Evolutionary conservation across 1,284 basidiomycete species (phyloP).

Genomic region (Ceratobasidium sp.): DNA sequence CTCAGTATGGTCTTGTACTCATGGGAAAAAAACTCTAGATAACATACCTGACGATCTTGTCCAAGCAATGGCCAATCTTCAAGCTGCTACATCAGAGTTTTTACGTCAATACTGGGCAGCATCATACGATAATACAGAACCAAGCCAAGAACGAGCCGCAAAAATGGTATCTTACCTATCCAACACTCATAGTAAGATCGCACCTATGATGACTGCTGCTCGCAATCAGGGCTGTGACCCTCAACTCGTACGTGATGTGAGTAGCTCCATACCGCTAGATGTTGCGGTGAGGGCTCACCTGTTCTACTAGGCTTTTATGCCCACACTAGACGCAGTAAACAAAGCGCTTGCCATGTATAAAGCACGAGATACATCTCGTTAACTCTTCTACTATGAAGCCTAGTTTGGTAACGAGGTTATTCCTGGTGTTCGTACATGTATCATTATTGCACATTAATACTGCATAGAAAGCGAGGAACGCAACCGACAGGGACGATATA

Average conservation of each 20-base stretch:
- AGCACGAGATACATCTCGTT: conserved; percentile 46
- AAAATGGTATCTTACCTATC: conserved; percentile 87
- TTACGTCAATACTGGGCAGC: conserved; percentile 95
- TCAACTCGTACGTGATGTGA: conserved; percentile 70
- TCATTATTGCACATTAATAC: conserved; percentile 39
- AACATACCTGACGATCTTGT: conserved; percentile 83
- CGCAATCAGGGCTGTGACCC: conserved; percentile 71
- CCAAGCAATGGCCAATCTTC: conserved; percentile 85
- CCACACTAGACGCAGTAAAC: conserved; percentile 79
- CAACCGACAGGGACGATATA: conserved; percentile 37
- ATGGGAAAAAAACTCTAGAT: conserved; percentile 58
- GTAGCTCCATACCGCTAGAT: conserved; percentile 51
- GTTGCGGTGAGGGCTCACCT: conserved; percentile 10
- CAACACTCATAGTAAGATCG: conserved; percentile 83
- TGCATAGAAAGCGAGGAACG: conserved; percentile 3
- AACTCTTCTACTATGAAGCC: neutral
- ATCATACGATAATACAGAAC: conserved; percentile 67
- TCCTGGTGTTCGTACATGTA: conserved; percentile 5
- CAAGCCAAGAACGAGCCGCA: conserved; percentile 67
- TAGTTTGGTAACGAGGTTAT: neutral
- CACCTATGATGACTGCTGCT: conserved; percentile 74
- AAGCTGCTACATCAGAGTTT: conserved; percentile 93
- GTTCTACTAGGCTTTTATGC: conserved; percentile 76
- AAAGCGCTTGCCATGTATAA: conserved; percentile 65
- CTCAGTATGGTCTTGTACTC: conserved; percentile 22